phyloP scores from a whole-genome alignment of 345 rosid species.

The Citrus glauca region DNA sequence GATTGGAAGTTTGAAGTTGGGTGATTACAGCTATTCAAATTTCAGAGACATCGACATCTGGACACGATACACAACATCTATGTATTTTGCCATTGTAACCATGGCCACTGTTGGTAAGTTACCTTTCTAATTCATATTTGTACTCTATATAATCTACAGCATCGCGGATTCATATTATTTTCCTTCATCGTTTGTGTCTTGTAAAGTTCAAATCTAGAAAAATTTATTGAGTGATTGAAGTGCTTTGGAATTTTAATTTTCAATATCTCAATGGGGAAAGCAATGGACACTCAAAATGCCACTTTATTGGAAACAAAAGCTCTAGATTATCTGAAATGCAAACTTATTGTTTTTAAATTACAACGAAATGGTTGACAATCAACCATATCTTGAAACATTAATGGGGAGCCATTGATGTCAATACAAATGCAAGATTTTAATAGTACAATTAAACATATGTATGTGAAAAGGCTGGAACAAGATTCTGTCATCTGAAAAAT shows the following conservation, averaged over 20 bases:
- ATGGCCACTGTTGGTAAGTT: constrained; percentile 88
- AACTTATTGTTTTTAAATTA: neutral
- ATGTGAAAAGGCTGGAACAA: neutral
- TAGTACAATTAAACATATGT: neutral
- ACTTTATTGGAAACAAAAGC: neutral
- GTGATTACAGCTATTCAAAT: constrained; percentile 63
- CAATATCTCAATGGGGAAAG: neutral
- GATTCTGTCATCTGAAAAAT: neutral
- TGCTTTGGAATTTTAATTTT: neutral
- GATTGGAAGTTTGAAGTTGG: constrained; percentile 85
- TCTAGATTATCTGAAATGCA: neutral
- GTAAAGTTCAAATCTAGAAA: neutral
- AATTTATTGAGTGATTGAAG: neutral
- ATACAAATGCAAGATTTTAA: neutral
- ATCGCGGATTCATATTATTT: neutral
- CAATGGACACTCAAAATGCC: neutral
- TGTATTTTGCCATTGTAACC: constrained; percentile 82
- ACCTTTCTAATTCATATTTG: neutral
- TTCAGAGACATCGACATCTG: constrained; percentile 74
- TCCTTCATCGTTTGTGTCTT: neutral
- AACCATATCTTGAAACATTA: neutral
- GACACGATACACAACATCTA: constrained; percentile 75
- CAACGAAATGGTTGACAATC: neutral
- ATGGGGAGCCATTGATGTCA: neutral
- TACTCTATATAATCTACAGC: neutral